Base-by-base conservation (phyloP, 2,329 filamentous ascomycete species). In the Sordariomycetes sp. region DNA sequence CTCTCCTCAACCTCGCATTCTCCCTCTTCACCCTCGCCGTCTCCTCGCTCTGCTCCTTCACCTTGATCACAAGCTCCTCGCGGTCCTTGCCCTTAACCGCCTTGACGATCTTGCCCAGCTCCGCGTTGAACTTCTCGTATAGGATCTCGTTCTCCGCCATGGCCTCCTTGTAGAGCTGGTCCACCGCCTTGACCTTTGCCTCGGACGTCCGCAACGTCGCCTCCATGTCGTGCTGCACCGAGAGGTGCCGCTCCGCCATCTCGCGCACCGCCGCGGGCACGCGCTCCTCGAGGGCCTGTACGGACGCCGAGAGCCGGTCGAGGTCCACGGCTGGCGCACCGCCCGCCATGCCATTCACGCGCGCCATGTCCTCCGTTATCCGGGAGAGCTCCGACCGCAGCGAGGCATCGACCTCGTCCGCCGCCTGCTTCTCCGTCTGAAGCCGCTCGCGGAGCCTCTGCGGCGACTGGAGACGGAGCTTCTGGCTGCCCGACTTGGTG, bases 71-170 rank as follows among this genome's bases (percentile, higher is more conserved):
- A 59, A 96, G 71, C 64, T 92, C 89, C 64, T 90, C 87, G 64
- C 89, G 87, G 12, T 89, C 89, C 62, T 85, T 86, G 60, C 81
- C 81, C 68, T 82, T 83, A 53, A 94, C 77, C 48, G 86, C 88
- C 68, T 83, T 86, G 51, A 90, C 77, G 60, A 96, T 88, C 73
- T 87, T 90, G 63, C 82, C 86, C 53, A 97, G 74, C 71, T 96
- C 92, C n/a, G 84, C 81, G 65, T 96, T 96, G 75, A 96, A 96
- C 60, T 85, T 86, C 62, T 92, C 87, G 69, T 96, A 96, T 57
- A 97, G 76, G 34, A 92, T 81, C 71, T 96, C 91, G 64, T 96
- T 97, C 74, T 97, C 92, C 0, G 89, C 88, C 64, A 85, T 90
- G 17, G 85, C 82, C 66, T 96, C 90, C 62, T 89, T 87, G 72